A percentile compares a stretch with the other conserved stretches of the same genome.
Evolutionary conservation across 192 early-diverging fungal genomes (phyloP).

Genomic region (Backusella psychrophila): DNA sequence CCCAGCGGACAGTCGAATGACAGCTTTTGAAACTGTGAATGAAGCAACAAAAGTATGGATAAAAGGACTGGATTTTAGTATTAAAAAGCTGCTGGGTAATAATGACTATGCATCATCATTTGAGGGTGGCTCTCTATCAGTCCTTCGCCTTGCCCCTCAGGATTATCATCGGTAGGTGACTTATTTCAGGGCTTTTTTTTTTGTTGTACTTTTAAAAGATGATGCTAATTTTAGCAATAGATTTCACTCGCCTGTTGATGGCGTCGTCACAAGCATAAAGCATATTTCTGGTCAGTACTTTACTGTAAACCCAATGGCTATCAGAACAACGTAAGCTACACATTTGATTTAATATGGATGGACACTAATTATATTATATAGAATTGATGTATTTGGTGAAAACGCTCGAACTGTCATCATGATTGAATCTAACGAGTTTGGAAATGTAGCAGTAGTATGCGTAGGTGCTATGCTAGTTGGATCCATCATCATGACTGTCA

Average conservation of each 20-base stretch:
- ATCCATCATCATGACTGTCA: constrained; percentile 62
- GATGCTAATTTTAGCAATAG: background rate
- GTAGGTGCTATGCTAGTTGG: constrained; percentile 89
- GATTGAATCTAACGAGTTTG: constrained; percentile 65
- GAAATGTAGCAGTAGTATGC: constrained; percentile 63
- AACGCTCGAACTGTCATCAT: constrained; percentile 68
- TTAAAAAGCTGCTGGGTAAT: constrained; percentile 56
- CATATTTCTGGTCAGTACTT: constrained; percentile 67
- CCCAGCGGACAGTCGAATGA: constrained; percentile 75
- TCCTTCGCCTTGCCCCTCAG: constrained; percentile 83
- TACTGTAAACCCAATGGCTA: constrained; percentile 85
- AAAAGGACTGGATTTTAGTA: constrained; percentile 73
- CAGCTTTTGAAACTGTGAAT: constrained; percentile 59
- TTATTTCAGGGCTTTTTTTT: background rate
- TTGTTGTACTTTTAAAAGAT: background rate
- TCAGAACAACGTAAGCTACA: constrained; percentile 44
- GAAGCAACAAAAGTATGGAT: constrained; percentile 74
- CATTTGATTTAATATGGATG: background rate
- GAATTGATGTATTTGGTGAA: constrained; percentile 76
- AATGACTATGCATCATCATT: constrained; percentile 45
- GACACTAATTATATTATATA: background rate
- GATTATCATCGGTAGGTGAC: constrained; percentile 70
- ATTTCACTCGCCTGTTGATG: constrained; percentile 69
- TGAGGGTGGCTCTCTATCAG: constrained; percentile 60
- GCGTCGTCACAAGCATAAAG: constrained; percentile 50